A percentile compares a stretch with the other conserved stretches of the same genome.
Conservation (phyloP, 179 eudicot genomes). For the Heliamphora pulchella region DNA sequence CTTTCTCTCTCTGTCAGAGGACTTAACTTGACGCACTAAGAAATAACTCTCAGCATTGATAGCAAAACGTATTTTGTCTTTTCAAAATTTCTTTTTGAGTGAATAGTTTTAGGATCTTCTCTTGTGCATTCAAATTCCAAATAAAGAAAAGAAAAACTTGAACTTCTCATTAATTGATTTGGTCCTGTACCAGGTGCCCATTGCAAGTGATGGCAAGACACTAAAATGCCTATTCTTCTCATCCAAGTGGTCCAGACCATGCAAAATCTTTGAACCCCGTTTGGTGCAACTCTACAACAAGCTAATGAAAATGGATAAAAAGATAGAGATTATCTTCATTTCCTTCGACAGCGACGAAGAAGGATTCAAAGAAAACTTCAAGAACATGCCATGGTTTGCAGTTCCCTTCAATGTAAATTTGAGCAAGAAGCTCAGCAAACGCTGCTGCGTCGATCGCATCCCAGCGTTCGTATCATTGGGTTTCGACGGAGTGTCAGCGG, state of each 20-base stretch:
- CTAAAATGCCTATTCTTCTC: slow-evolving; percentile 42
- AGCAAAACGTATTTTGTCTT: no score
- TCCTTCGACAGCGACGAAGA: slow-evolving; percentile 46
- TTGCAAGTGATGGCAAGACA: slow-evolving; percentile 33
- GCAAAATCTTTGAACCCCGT: slow-evolving; percentile 33
- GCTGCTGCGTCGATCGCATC: slow-evolving; percentile 34
- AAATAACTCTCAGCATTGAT: no score
- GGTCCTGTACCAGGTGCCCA: slow-evolving; percentile 28
- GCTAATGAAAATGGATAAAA: slow-evolving; percentile 27
- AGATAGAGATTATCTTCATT: slow-evolving; percentile 41
- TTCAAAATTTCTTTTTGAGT: no score
- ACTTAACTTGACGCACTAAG: no score
- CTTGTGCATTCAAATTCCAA: no score
- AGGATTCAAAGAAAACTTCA: slow-evolving; percentile 34
- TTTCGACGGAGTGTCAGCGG: slow-evolving; percentile 23
- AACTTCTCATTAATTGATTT: neutral
- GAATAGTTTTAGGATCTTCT: no score
- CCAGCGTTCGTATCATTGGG: slow-evolving; percentile 42
- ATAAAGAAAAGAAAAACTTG: no score
- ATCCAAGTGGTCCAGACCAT: slow-evolving; percentile 54
- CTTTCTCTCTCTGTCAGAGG: no score
- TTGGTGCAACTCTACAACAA: slow-evolving; percentile 36
- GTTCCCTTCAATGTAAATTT: slow-evolving; percentile 31
- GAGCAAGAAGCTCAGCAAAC: slow-evolving; percentile 25
- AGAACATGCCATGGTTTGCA: slow-evolving; percentile 55